Base-by-base conservation (phyloP, 805 yeast species). In the Alloascoidea africana region DNA sequence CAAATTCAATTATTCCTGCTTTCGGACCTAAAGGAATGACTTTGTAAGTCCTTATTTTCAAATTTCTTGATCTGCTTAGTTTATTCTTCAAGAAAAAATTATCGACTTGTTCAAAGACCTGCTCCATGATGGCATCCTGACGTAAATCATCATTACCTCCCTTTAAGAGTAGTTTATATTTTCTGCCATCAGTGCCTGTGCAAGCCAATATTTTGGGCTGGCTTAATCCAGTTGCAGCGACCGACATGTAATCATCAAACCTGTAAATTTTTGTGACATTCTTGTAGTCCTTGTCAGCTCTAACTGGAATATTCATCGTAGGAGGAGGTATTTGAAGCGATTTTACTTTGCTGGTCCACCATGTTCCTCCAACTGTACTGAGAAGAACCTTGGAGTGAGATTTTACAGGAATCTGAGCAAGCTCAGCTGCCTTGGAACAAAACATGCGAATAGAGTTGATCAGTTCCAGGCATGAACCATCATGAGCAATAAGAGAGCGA, bases 91-190 rank as follows among this genome's bases (percentile, higher is more conserved):
- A 53, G 39, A 89, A 65, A 27, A 85, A 68, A 11, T 62, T 56
- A 49, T 87, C 86, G 13, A 86, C 95, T 48, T 86, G 83, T 15
- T 69, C 79, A 54, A 93, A 91, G 1, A 89, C 97, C 52, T 91
- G 97, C 53, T 89, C 93, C 98, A 91, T 93, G 40, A 91, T 84
- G 0, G 94, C 82, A 58, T 91, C 99, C 56, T 93, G 98, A 37
- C 97, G 62, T 38, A 91, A 60, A 56, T 91, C 98, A 57, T 91
- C 98, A 5, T 83, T 68, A 4, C 94, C 86, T 17, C 84, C 84
- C 52, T 91, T 91, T 45, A 87, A 58, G 14, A 91, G 60, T 51
- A 79, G 66, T 39, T 63, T 71, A 41, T 71, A 77, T 0, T 40
- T 48, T 0, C 54, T 44, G 0, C 97, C 97, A 48, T 74, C 68